phyloP scores from a whole-genome alignment of 345 rosid species.

The Bruguiera parviflora region DNA sequence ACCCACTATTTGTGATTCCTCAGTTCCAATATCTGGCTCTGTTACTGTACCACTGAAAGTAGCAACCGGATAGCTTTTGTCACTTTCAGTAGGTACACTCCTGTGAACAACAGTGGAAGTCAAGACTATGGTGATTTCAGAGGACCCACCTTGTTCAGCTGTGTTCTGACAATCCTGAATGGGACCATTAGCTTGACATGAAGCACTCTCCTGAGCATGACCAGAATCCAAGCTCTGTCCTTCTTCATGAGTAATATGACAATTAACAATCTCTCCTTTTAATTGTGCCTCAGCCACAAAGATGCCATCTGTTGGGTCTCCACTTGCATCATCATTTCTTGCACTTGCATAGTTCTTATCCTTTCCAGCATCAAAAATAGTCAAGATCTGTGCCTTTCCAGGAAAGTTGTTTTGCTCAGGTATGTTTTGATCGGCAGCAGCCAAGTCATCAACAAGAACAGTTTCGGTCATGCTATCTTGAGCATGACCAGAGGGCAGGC shows the following conservation, averaged over 20 bases:
- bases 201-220: conserved; percentile 24
- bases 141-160: conserved; percentile 20
- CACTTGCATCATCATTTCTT: not conserved
- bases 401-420: conserved; percentile 21
- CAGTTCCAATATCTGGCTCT: conserved; percentile 15
- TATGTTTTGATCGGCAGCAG: conserved; percentile 33
- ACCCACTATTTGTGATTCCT: conserved; percentile 2
- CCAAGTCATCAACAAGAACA: conserved; percentile 21
- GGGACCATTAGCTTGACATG: conserved; percentile 23
- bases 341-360: not conserved
- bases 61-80: conserved; percentile 11
- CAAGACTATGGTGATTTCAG: conserved; percentile 26
- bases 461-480: conserved; percentile 23
- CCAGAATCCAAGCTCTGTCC: conserved; percentile 17
- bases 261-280: conserved; percentile 24
- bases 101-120: conserved; percentile 21
- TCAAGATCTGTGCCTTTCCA: conserved; percentile 24
- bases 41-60: conserved; percentile 11
- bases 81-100: conserved; percentile 23
- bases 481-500: conserved; percentile 20
- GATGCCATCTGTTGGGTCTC: conserved; percentile 2
- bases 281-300: conserved; percentile 8
- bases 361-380: conserved; percentile 8
- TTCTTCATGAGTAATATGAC: conserved; percentile 23
- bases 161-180: conserved; percentile 31